Base-by-base conservation (phyloP, 2,329 filamentous ascomycete genomes). In the Elsinoe batatas region DNA sequence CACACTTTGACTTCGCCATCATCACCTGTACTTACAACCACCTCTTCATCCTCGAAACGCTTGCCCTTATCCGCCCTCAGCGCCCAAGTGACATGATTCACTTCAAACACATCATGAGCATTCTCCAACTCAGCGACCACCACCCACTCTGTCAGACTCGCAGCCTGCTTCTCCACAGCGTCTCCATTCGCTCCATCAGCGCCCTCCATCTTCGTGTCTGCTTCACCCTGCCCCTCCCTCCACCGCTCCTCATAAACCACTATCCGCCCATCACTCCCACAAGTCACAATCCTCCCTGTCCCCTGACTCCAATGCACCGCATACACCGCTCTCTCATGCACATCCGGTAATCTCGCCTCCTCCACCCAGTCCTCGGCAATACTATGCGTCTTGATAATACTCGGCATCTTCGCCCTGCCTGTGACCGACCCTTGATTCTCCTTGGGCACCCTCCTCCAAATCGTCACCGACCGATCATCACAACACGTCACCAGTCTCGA, bases 51-150 rank as follows among this genome's bases (percentile, higher is more conserved):
- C 1, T 79, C 77, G n/a, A 57, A 76, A 59, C 72, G 76, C 66
- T 77, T 77, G 1, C 74, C 84, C 50, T 77, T 76, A 67, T 95
- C 90, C 57, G 82, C 86, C 57, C 91, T 78, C 63, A 79, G 81
- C 61, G 89, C 90, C 93, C 93, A 98, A 1, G 81, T 83, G 49
- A 93, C 79, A 69, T 96, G 90, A 65, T 98, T 98, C 60, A 97
- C 79, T 71, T 98, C 93, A 66, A 91, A 96, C 2, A 94, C 88
- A 0, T 89, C 91, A 68, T 98, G 93, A 1, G 85, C 88, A 33
- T 84, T 84, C 47, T 84, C 77, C 1, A 87, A 67, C n/a, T 80
- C 79, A 0, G 82, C 81, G 13, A 95, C 65, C 3, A 91, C 71
- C 5, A 77, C 75, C 93, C 93, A 97, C 58, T 80, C 77, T 1